Percentiles rank a stretch among this genome's conserved stretches.
These are phyloP conservation scores for Russula vinacea DNA, from an alignment of 768 basidiomycete genomes.

Conservation along the genomic window DNA sequence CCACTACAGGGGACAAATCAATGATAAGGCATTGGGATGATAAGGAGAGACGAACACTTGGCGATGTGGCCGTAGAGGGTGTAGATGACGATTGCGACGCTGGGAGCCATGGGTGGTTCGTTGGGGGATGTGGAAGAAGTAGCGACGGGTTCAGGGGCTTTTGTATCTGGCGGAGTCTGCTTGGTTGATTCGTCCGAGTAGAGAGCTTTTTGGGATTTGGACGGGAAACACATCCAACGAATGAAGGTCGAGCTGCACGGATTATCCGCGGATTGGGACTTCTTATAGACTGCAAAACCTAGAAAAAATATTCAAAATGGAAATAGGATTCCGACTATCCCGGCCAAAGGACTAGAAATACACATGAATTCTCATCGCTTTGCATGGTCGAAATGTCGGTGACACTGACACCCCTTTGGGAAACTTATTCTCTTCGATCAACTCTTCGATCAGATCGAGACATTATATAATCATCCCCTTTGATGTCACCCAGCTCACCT, in stretches of 20 bases:
- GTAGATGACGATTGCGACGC: slow-evolving; percentile 70
- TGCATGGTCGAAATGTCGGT: neutral
- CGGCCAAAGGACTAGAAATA: slow-evolving; percentile 1
- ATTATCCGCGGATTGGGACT: neutral
- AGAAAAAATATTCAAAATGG: slow-evolving; percentile 6
- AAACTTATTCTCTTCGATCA: slow-evolving; percentile 5
- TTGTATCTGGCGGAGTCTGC: slow-evolving; percentile 24
- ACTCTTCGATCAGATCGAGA: slow-evolving; percentile 13
- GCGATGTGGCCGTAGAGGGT: slow-evolving; percentile 71
- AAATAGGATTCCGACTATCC: slow-evolving; percentile 7
- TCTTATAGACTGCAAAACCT: slow-evolving; percentile 19
- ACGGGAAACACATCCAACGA: slow-evolving; percentile 41
- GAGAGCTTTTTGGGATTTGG: slow-evolving; percentile 39
- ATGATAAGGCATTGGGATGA: slow-evolving; percentile 22
- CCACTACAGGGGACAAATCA: slow-evolving; percentile 46
- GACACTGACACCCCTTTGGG: neutral
- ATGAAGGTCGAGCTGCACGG: neutral
- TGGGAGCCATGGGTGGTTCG: slow-evolving; percentile 40
- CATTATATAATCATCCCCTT: slow-evolving; percentile 1
- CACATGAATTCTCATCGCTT: neutral
- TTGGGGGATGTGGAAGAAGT: slow-evolving; percentile 10
- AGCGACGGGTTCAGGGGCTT: slow-evolving; percentile 23
- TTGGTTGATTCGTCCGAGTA: slow-evolving; percentile 35
- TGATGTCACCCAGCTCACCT: neutral
- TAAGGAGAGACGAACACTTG: slow-evolving; percentile 46